phyloP scores from a whole-genome alignment of 1,284 basidiomycete species.

The Farysia itapuensis region DNA sequence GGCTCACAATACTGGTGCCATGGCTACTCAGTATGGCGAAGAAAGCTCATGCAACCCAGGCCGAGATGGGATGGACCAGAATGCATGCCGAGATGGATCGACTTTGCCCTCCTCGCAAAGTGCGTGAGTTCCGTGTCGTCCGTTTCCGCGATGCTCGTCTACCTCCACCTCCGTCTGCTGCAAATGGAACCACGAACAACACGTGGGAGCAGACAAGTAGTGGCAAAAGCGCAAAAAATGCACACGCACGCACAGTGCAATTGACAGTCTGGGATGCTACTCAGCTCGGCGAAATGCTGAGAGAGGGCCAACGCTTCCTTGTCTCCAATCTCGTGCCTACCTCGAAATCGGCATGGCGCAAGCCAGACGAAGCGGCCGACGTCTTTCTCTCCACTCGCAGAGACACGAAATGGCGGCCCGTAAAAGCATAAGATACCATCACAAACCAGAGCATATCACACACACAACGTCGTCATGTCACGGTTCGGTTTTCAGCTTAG shows the following conservation, averaged over 20 bases:
- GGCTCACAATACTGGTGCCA: slow-evolving; percentile 2
- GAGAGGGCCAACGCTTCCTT: slow-evolving; percentile 57
- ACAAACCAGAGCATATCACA: no score
- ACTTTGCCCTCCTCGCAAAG: slow-evolving; percentile 74
- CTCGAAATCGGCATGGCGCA: slow-evolving; percentile 69
- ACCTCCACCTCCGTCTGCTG: slow-evolving; percentile 3
- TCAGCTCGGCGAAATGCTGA: slow-evolving; percentile 13
- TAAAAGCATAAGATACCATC: no score
- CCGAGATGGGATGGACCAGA: slow-evolving; percentile 1
- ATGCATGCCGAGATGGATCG: slow-evolving; percentile 62
- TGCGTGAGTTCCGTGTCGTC: slow-evolving; percentile 78
- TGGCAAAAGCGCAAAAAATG: slow-evolving; percentile 7
- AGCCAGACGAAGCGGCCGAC: slow-evolving; percentile 64
- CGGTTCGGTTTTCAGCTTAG: no score
- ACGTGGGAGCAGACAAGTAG: no score
- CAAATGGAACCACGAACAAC: neutral
- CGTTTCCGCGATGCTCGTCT: slow-evolving; percentile 70
- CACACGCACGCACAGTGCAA: slow-evolving; percentile 37
- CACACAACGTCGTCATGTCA: no score
- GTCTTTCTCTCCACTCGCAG: slow-evolving; percentile 70
- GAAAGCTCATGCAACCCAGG: slow-evolving; percentile 4
- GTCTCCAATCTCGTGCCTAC: slow-evolving; percentile 70
- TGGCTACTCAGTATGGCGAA: slow-evolving; percentile 13
- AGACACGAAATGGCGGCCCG: slow-evolving; percentile 66
- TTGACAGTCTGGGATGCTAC: slow-evolving; percentile 42